Evolutionary conservation across 257 asterid genomes (phyloP), one percentile per base, ranked within the genome.

Genomic region (Rubia yunnanensis): DNA sequence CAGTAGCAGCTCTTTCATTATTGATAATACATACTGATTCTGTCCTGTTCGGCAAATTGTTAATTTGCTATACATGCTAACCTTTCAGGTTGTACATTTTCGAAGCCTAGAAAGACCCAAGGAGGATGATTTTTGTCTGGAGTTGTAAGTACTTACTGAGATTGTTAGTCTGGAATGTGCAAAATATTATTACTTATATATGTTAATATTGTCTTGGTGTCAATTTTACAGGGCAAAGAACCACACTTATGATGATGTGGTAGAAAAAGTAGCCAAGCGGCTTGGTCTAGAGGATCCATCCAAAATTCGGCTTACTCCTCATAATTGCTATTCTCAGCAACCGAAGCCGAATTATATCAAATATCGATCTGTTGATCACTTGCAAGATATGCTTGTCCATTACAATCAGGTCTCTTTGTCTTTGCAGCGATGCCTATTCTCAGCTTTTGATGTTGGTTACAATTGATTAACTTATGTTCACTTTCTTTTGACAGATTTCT

Each of bases 291-390:
- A 88, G 39, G 99, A 94, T 72, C 88, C 96, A 68, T 88, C 98
- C 9, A 94, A 94, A 80, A 85, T 94, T 65, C 82, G 99, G 72
- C 95, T 94, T 76, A 90, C 98, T 77, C 89, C 98, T 71, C 99
- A 94, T 82, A 94, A 94, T 75, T 94, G 99, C 79, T 88, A 94
- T 68, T 90, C 99, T 23, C 98, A 90, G 83, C 99, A 88, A 79
- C 99, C 99, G 10, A 94, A 94, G 80, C 98, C 98, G 57, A 85
- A 80, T 74, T 95, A 86, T 0, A 84, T 94, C 68, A 90, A 88
- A 78, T 94, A 86, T 66, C 84, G 96, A 77, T 81, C 95, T 54
- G 95, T 94, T 68, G 95, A 90, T 68, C 88, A 82, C 70, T 83
- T 94, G 81, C 64, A 82, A 78, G 96, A 90, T 72, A 88, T 94